Conservation (phyloP, 257 asterid genomes). For the Striga asiatica region DNA sequence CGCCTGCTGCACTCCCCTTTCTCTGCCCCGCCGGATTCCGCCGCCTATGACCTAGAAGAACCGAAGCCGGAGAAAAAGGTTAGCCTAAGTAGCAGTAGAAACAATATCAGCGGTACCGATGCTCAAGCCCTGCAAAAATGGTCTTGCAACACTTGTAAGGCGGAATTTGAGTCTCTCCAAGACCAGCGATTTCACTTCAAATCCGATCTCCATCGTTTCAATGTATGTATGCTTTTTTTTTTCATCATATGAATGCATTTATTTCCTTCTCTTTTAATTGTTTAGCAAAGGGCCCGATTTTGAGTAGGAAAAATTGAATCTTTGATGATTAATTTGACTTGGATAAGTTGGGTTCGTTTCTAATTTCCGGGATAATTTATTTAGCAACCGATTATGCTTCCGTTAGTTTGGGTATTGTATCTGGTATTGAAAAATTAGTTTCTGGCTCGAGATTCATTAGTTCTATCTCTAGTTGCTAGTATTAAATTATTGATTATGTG, state of each 20-base stretch:
- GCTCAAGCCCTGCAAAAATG: slow-evolving; percentile 49
- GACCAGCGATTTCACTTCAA: slow-evolving; percentile 92
- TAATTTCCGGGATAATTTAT: too few relatives aligned
- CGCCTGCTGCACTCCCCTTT: slow-evolving; percentile 61
- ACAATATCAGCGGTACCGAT: not conserved
- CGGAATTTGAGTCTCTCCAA: slow-evolving; percentile 79
- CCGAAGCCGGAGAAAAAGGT: slow-evolving; percentile 13
- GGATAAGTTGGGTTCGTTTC: too few relatives aligned
- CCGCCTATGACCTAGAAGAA: slow-evolving; percentile 17
- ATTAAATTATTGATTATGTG: too few relatives aligned
- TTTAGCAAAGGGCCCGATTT: not conserved
- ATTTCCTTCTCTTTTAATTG: not conserved
- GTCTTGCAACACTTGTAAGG: slow-evolving; percentile 88
- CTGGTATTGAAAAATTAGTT: not conserved
- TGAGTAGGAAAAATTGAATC: not conserved
- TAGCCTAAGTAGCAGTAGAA: not conserved
- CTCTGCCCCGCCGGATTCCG: slow-evolving; percentile 22
- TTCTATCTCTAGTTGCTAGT: not conserved
- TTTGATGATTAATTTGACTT: not conserved
- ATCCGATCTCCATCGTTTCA: slow-evolving; percentile 89
- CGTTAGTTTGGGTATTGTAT: not conserved
- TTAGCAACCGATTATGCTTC: too few relatives aligned
- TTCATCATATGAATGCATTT: not conserved
- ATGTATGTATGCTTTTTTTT: slow-evolving; percentile 31
- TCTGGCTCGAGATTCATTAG: not conserved